phyloP scores from a whole-genome alignment of 345 rosid genomes.

The Arabis hirsuta region DNA sequence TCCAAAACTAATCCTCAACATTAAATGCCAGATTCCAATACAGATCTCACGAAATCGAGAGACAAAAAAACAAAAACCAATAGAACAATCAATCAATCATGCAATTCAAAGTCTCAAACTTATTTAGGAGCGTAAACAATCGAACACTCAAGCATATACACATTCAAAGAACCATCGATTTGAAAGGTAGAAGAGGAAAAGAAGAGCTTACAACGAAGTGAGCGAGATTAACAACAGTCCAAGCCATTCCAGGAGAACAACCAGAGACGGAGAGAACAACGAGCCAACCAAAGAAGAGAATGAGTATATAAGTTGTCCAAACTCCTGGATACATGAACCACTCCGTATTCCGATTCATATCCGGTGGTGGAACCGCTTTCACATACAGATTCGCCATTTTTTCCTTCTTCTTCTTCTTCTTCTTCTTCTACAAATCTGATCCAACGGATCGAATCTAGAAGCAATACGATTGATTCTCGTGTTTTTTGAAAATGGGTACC shows the following conservation, averaged over 20 bases:
- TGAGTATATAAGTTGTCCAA: constrained; percentile 76
- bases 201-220: constrained; percentile 58
- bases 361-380: constrained; percentile 71
- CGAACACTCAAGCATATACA: not conserved
- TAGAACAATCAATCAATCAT: not conserved
- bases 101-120: not conserved
- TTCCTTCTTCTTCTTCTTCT: too few relatives aligned
- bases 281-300: constrained; percentile 78
- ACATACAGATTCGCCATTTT: constrained; percentile 64
- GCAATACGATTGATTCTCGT: not conserved
- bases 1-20: not conserved
- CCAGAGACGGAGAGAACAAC: constrained; percentile 64
- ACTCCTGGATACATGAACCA: constrained; percentile 90
- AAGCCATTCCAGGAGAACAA: constrained; percentile 82
- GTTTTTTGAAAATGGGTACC: not conserved
- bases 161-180: not conserved
- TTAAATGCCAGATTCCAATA: constrained; percentile 14
- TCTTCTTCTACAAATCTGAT: not conserved
- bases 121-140: not conserved
- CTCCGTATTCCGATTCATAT: constrained; percentile 83
- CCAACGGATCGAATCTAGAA: constrained; percentile 21
- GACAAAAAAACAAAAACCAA: not conserved
- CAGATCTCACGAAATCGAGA: constrained; percentile 23
- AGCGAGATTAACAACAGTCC: constrained; percentile 80
- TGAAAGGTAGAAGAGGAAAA: not conserved